Base-by-base conservation (phyloP, 164 flowering plant species). In the Dillenia turbinata region DNA sequence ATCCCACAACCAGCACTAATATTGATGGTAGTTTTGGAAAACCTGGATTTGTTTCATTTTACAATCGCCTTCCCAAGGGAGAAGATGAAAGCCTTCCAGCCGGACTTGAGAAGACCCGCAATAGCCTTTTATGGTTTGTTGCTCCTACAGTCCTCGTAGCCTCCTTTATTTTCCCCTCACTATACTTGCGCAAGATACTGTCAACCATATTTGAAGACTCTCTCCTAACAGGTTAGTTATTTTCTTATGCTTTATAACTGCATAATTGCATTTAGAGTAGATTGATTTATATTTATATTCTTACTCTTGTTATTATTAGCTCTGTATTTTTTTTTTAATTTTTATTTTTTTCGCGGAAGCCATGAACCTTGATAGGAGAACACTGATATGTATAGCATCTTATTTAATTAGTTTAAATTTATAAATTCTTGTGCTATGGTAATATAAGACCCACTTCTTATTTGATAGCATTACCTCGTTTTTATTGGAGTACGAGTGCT, bases 131-230 rank as follows among this genome's bases (percentile, higher is more conserved):
- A 47, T 90, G 91, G 91, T 76, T 90, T 66, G 49, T 84, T 65
- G 96, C 96, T 59, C 98, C 98, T 8, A 72, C 87, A 52, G 82
- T 90, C 12, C 90, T 93, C 52, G 91, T 93, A 11, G 89, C 95
- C n/a, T 87, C 98, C 54, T 90, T 90, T 73, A 81, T 93, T 63
- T 68, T 90, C 26, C 98, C 97, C 24, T 89, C 97, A 44, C 83
- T 94, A 40, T 94, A 90, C 76, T 62, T 90, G 75, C 89, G 96
- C 63, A 81, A 76, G 70, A 72, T 93, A 60, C 71, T 94, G 19
- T 90, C 97, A 12, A 66, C 80, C 17, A 64, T 93, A 69, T 93
- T 93, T 78, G 98, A 93, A 73, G 98, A 93, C 73, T 93, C 98
- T 62, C 83, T 93, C 64, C 71, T 93, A 73, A 90, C 97, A 57